Conservation (phyloP, 2,329 filamentous ascomycete species). For the Pseudocercospora cruenta region DNA sequence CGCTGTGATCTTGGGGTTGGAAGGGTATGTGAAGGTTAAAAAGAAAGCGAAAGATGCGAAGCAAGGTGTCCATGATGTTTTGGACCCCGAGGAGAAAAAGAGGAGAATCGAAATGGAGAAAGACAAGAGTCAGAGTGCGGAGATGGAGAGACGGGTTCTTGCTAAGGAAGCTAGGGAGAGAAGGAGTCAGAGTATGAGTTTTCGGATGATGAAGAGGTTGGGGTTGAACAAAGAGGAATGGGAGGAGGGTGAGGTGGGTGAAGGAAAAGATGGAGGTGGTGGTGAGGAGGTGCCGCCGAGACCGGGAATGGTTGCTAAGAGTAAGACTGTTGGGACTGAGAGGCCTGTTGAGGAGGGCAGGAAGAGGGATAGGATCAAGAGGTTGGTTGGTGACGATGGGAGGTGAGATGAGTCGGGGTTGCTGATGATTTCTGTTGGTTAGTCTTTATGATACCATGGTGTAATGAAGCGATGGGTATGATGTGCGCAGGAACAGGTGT, state of each 20-base stretch:
- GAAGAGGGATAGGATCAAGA: conserved; percentile 4
- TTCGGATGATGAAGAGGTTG: conserved; percentile 37
- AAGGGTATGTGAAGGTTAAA: conserved; percentile 74
- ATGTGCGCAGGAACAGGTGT: background rate
- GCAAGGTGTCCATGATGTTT: conserved; percentile 60
- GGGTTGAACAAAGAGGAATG: conserved; percentile 22
- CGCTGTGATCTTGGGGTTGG: conserved; percentile 78
- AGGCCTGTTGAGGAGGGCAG: conserved; percentile 8
- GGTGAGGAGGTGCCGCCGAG: too few relatives aligned
- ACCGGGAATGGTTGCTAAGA: background rate
- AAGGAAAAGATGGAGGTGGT: background rate
- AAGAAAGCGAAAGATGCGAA: conserved; percentile 63
- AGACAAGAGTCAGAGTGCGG: conserved; percentile 64
- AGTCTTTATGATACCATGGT: background rate
- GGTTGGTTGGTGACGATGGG: conserved; percentile 1
- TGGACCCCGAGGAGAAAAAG: conserved; percentile 63
- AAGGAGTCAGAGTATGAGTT: conserved; percentile 38
- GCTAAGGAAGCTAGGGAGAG: conserved; percentile 47
- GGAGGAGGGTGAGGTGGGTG: background rate
- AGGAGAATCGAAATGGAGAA: conserved; percentile 51
- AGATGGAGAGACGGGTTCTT: conserved; percentile 61
- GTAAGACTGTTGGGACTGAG: conserved; percentile 11
- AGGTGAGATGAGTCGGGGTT: background rate
- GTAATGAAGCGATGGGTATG: background rate
- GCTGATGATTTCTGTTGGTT: background rate